A percentile compares a stretch with the other conserved stretches of the same genome.
These are phyloP conservation scores for Suillus fuscotomentosus DNA, from an alignment of 768 basidiomycete genomes.

Conservation along the genomic window DNA sequence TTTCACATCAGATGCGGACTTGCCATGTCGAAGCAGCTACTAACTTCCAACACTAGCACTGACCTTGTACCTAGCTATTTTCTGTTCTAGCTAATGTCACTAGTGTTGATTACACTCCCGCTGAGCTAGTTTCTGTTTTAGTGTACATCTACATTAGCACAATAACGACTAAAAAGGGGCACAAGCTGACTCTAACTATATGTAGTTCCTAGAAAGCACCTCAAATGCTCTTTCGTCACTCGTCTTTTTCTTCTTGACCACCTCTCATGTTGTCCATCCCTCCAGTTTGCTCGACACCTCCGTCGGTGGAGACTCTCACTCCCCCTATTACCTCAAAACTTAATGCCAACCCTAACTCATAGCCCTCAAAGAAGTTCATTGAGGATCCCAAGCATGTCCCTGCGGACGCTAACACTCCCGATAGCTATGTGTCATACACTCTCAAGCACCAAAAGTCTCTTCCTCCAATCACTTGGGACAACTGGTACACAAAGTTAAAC, in stretches of 20 bases:
- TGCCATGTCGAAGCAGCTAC: too few relatives aligned
- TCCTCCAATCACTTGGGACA: conserved; percentile 65
- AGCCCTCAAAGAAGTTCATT: conserved; percentile 14
- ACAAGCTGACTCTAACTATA: too few relatives aligned
- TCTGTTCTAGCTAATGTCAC: too few relatives aligned
- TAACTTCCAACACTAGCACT: too few relatives aligned
- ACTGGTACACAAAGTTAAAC: conserved; percentile 61
- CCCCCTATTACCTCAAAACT: conserved; percentile 7
- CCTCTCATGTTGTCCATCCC: conserved; percentile 25
- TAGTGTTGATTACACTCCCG: too few relatives aligned
- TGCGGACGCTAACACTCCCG: conserved; percentile 62
- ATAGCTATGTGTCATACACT: conserved; percentile 81
- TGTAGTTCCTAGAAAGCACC: too few relatives aligned
- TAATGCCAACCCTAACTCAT: neutral
- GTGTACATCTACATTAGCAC: too few relatives aligned
- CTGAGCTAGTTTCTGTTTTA: too few relatives aligned
- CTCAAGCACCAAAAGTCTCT: conserved; percentile 65
- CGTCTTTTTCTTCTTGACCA: conserved; percentile 26
- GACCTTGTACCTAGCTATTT: too few relatives aligned
- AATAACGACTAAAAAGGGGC: too few relatives aligned
- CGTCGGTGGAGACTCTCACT: conserved; percentile 14
- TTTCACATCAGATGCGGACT: too few relatives aligned
- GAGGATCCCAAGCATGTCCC: conserved; percentile 33
- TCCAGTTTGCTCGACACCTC: conserved; percentile 15
- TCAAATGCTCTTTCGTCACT: conserved; percentile 1